These are phyloP conservation scores for Luffa acutangula DNA, from an alignment of 306 rosid species.

Conservation along the genomic window DNA sequence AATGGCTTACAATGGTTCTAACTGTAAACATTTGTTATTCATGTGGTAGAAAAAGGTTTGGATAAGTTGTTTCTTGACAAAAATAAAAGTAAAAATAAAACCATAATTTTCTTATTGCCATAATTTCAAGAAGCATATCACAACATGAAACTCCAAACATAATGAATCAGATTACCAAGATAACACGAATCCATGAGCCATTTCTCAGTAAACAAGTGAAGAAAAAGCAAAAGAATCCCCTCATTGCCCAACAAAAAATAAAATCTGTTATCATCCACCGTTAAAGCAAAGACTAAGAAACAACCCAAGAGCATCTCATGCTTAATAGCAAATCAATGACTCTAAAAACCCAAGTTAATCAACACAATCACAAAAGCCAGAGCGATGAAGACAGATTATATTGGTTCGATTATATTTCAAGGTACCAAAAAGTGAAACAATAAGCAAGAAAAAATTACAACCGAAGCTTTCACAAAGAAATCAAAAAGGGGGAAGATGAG, in stretches of 20 bases:
- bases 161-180: background rate
- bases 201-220: background rate
- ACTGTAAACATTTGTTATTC: background rate
- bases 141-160: background rate
- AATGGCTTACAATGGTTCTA: background rate
- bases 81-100: too few relatives aligned
- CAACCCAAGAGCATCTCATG: slow-evolving; percentile 6
- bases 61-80: background rate
- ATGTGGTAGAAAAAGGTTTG: background rate
- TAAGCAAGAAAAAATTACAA: too few relatives aligned
- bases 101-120: too few relatives aligned
- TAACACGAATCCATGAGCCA: background rate
- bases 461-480: too few relatives aligned
- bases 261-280: background rate
- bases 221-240: background rate
- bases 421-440: background rate
- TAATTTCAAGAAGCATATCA: background rate
- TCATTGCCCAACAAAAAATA: background rate
- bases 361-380: background rate
- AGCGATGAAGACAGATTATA: background rate
- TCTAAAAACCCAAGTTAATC: slow-evolving; percentile 3
- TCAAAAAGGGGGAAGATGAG: too few relatives aligned
- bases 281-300: background rate
- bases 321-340: background rate
- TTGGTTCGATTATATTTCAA: background rate